phyloP scores from a whole-genome alignment of 179 eudicot genomes.

The Nepenthes alata region DNA sequence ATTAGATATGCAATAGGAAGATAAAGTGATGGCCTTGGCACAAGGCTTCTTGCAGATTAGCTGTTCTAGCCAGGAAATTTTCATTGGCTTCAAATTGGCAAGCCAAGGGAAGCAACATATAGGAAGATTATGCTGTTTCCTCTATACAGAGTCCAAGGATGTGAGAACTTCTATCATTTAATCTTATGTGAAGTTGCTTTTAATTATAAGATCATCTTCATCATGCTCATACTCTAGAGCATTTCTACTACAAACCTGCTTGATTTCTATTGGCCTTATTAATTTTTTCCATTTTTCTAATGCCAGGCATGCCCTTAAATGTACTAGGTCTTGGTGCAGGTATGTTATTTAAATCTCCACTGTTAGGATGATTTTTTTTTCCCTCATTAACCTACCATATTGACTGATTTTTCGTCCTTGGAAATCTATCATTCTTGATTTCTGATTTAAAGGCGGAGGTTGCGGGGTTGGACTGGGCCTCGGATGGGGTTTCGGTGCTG shows the following conservation, averaged over 20 bases:
- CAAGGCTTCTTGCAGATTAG: no score
- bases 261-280: neutral
- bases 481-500: conserved; percentile 79
- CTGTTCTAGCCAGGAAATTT: no score
- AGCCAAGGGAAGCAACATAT: no score
- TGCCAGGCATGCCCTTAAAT: conserved; percentile 59
- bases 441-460: conserved; percentile 49
- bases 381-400: neutral
- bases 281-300: neutral
- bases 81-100: no score
- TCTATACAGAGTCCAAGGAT: no score
- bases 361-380: neutral
- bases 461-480: conserved; percentile 79
- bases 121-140: no score
- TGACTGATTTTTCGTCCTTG: neutral
- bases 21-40: no score
- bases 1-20: no score
- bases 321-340: conserved; percentile 70
- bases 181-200: no score
- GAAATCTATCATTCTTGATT: neutral
- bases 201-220: no score
- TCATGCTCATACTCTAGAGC: no score
- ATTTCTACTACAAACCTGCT: neutral
- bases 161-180: no score
- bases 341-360: conserved; percentile 7